Base-by-base conservation (phyloP, 2,329 filamentous ascomycete species). In the Torrubiellomyces zombiae region DNA sequence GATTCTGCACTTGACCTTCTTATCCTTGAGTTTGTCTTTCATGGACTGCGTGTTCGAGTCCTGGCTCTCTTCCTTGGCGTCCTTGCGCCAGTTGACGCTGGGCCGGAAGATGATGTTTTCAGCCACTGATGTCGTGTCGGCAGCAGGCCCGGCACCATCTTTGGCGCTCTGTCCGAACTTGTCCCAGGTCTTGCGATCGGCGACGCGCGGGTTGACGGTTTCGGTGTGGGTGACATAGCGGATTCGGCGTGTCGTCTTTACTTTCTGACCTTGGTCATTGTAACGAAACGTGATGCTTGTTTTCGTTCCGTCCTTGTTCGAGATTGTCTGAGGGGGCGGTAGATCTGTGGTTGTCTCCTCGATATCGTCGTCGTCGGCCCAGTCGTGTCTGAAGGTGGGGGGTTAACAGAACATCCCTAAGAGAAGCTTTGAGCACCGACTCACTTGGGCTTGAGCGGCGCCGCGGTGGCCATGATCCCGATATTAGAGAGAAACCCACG, bases 1-100 rank as follows among this genome's bases (percentile, higher is more conserved):
- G 51, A 98, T 95, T 67, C 89, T 79, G 59, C 89, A 98, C 70
- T 95, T 95, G 66, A 98, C 91, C 64, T 94, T 91, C 72, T 94
- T 93, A 63, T 94, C 85, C 71, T 89, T 92, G 47, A 95, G 67
- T 60, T 80, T 76, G 48, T 75, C 70, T 60, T 79, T 79, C 59
- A 77, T 68, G 43, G 64, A 65, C 56, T 77, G 71, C 43, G 76
- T 73, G 53, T 80, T 77, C 45, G 67, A 57, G 43, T 74, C 71
- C 48, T 72, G 69, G 58, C 71, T 67, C 58, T 86, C 79, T 50
- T 78, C 78, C 58, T 81, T 80, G 50, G 77, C 75, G 38, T 80
- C 80, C 47, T 79, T 74, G 63, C 85, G 86, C 85, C 83, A 98
- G 66, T 91, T 93, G 42, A 80, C 69, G 50, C 73, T 78, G 19